Percentiles rank a stretch among this genome's conserved stretches.
phyloP scores from a whole-genome alignment of 805 yeast species.

The Metschnikowia koreensis region DNA sequence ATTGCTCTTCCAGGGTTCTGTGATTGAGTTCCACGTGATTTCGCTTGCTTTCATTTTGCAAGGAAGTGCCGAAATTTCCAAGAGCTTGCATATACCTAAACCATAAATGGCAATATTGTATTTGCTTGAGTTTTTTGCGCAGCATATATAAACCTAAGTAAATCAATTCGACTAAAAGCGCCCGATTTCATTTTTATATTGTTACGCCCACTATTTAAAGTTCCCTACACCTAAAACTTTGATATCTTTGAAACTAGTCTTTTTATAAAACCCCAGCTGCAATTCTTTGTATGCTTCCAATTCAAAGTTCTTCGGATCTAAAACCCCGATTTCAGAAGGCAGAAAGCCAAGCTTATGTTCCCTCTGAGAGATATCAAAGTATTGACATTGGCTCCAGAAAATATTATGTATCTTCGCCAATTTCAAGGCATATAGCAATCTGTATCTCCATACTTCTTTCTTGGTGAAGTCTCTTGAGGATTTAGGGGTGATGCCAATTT shows the following conservation, averaged over 20 bases:
- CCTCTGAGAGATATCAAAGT: conserved; percentile 30
- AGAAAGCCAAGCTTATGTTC: conserved; percentile 26
- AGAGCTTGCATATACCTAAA: conserved; percentile 88
- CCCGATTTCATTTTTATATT: neutral
- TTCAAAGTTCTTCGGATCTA: conserved; percentile 39
- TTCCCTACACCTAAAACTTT: conserved; percentile 12
- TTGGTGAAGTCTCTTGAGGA: conserved; percentile 10
- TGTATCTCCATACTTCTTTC: conserved; percentile 19
- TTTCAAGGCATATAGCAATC: conserved; percentile 20
- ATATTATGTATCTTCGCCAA: conserved; percentile 29
- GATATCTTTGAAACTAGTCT: conserved; percentile 23
- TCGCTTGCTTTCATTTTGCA: conserved; percentile 64
- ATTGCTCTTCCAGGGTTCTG: conserved; percentile 48
- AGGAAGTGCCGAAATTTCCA: conserved; percentile 90
- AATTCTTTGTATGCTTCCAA: conserved; percentile 25
- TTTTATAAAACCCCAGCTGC: conserved; percentile 27
- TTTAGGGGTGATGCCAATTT: conserved; percentile 26
- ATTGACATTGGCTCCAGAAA: conserved; percentile 39
- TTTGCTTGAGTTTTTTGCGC: neutral
- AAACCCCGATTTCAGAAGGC: conserved; percentile 31
- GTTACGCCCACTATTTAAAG: neutral
- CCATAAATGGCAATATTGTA: conserved; percentile 38
- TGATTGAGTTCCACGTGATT: conserved; percentile 74
- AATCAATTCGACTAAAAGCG: neutral
- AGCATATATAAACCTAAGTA: neutral